Base-by-base conservation (phyloP, 768 basidiomycete genomes). In the Galerina marginata region DNA sequence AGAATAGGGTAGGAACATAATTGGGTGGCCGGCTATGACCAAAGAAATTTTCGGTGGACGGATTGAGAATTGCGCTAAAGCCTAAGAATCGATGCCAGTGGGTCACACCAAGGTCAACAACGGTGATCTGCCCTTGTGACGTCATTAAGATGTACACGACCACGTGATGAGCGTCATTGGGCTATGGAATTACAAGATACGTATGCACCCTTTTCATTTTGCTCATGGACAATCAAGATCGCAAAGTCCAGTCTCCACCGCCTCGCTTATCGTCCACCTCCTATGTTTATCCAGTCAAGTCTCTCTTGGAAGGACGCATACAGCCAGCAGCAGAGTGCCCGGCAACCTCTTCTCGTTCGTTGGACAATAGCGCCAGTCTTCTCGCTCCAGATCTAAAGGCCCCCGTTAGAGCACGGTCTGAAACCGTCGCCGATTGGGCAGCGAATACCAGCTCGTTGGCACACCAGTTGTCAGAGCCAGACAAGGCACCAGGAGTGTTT, bases 261-360 rank as follows among this genome's bases (percentile, higher is more conserved):
- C 40, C 56, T 42, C 56, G 36, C 40, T 11, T 29, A 15, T 57
- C 56, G 20, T 40, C 38, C 46, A 40, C 37, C 12, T 39, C 50
- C 58, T 79, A 71, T 54, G 69, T 80, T 40, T 80, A 80, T 62
- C 80, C 80, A 0, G 72, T 79, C 25, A 78, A 71, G 54, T 80
- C 79, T 42, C 70, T 82, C 6, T 67, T 82, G 43, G 69, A 58
- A 26, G 71, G 74, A 14, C 64, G 67, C 37, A 78, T 79, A 23
- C 76, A 76, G 49, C 54, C 44, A 6, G n/a, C 49, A 16, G 14
- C 56, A 9, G 40, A 49, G 25, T 37, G n/a, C 33, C 9, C 52
- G 46, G 16, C 47, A 15, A 11, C 54, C 29, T 59, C 56, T 9
- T 50, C 25, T 20, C 20, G 20, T 20, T 55, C 54, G 5, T 60